Percentiles rank a stretch among this genome's conserved stretches.
Evolutionary conservation across 2,329 filamentous ascomycete species (phyloP).

Genomic region (Sphaerostilbella broomeana): DNA sequence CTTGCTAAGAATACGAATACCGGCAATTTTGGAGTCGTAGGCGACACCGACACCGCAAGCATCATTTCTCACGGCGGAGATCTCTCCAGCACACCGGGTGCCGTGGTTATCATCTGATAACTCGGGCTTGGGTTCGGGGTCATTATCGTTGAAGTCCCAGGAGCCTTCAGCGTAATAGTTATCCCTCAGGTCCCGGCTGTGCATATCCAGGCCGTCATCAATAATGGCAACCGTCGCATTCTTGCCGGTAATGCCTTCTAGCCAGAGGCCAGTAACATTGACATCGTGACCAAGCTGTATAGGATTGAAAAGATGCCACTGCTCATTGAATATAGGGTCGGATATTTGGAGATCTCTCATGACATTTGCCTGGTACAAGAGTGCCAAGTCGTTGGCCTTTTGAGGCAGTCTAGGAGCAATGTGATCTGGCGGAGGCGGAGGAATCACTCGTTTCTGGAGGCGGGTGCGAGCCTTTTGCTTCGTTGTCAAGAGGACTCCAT

Average conservation of each 20-base stretch:
- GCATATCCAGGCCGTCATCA: constrained; percentile 93
- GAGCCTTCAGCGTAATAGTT: constrained; percentile 94
- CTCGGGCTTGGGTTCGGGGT: constrained; percentile 70
- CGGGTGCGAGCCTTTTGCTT: constrained; percentile 57
- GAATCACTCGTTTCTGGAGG: constrained; percentile 47
- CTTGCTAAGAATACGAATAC: constrained; percentile 87
- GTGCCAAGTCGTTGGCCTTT: constrained; percentile 33
- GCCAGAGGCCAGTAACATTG: constrained; percentile 92
- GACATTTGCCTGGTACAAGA: constrained; percentile 53
- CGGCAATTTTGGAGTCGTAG: constrained; percentile 84
- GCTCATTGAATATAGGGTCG: constrained; percentile 87
- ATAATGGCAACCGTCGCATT: constrained; percentile 89
- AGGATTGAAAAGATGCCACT: constrained; percentile 93
- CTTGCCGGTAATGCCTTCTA: constrained; percentile 81
- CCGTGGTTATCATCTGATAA: constrained; percentile 83
- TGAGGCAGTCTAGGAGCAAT: constrained; percentile 15
- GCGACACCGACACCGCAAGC: constrained; percentile 95
- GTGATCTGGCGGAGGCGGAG: constrained; percentile 29
- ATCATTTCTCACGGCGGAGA: constrained; percentile 85
- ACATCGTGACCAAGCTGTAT: constrained; percentile 79
- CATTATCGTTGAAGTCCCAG: constrained; percentile 90
- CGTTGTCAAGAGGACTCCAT: constrained; percentile 68
- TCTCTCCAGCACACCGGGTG: constrained; percentile 89
- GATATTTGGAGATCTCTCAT: constrained; percentile 63
- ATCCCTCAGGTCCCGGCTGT: constrained; percentile 82